Evolutionary conservation across 1,284 basidiomycete genomes (phyloP), one percentile per base, ranked within the genome.

Genomic region (Heterobasidion annosum): DNA sequence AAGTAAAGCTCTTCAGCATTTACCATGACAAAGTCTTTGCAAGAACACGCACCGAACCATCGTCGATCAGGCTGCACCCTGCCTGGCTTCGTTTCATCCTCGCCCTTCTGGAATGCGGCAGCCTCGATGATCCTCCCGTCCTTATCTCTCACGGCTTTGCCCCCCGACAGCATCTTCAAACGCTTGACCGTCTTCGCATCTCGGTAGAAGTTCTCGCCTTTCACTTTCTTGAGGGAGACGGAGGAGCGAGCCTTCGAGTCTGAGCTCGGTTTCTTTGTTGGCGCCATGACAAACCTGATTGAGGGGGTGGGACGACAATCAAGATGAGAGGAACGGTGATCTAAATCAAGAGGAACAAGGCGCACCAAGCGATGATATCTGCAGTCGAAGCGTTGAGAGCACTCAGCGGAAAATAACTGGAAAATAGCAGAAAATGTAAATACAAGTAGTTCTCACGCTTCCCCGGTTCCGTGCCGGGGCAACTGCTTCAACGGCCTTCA

Each of bases 151-250:
- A 95, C 79, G 54, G 94, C 83, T 72, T 93, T 94, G 48, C 92
- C 92, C 56, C 93, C 88, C 61, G 81, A 91, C 61, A 96, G 80
- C 88, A 98, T 89, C 76, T 95, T 96, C 53, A 93, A 79, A 57
- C 86, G 76, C 40, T 78, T 75, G 34, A 85, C 91, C 60, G 84
- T 77, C 68, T 96, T 97, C 48, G 90, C 91, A 88, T 92, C 82
- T 69, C 91, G 87, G 71, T 94, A 95, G 71, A 94, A 95, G 68
- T 93, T 95, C 73, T 93, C 90, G 63, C 91, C 91, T 70, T 91
- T 94, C 61, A 91, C 83, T 65, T 79, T 85, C 65, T 85, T 83
- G 54, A 92, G 72, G 18, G 76, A 73, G 9, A 78, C 74, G 6
- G 73, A 70, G 33, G 83, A 83, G 7, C 77, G 74, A 35, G 74